Evolutionary conservation across 176 grass and related monocot genomes (phyloP).

Genomic region (Oryza coarctata): DNA sequence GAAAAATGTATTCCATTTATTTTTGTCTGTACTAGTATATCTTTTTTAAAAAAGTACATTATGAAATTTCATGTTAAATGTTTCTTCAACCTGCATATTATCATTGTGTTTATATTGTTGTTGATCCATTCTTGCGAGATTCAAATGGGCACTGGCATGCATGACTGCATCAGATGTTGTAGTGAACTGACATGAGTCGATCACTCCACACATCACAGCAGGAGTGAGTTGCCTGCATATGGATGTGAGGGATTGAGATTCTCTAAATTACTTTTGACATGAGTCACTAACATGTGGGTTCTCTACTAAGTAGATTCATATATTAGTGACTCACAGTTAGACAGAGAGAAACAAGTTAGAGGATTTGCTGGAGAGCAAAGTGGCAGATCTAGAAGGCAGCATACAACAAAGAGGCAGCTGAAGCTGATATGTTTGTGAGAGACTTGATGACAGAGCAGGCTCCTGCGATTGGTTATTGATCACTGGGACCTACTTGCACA

Average conservation of each 20-base stretch:
- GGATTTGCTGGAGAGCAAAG: constrained; percentile 17
- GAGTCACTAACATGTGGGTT: too few species aligned
- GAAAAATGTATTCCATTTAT: not conserved
- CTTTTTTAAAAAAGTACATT: not conserved
- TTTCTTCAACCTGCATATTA: not conserved
- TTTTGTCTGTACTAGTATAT: not conserved
- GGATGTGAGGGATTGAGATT: too few species aligned
- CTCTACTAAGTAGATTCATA: too few species aligned
- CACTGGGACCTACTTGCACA: not conserved
- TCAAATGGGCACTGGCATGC: constrained; percentile 1
- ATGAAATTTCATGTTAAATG: not conserved
- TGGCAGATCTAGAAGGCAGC: constrained; percentile 36
- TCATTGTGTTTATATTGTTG: not conserved
- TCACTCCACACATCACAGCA: constrained; percentile 10
- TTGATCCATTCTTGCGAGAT: not conserved
- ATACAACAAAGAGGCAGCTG: not conserved
- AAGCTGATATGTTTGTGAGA: not conserved
- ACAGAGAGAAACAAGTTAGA: too few species aligned
- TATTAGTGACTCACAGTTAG: too few species aligned
- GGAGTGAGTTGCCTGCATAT: not conserved
- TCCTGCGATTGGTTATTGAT: not conserved
- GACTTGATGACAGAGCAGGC: not conserved
- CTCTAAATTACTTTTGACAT: too few species aligned
- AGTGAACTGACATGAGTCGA: constrained; percentile 18
- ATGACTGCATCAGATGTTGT: constrained; percentile 5